Base-by-base conservation (phyloP, 352 stramenopile genomes). In the Blastocystis sp. region DNA sequence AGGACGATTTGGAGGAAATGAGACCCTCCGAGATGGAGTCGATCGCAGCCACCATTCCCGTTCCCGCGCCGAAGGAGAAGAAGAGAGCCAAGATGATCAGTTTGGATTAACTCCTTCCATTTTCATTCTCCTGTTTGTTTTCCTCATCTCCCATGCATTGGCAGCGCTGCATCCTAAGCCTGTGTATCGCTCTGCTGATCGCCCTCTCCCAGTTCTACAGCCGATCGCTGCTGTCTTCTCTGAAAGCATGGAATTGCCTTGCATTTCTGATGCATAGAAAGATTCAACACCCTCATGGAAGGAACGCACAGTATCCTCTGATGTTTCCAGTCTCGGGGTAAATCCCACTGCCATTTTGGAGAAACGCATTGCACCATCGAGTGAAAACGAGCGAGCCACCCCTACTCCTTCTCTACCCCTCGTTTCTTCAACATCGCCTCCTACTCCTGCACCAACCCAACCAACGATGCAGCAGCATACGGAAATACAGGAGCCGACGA, bases 71-170 rank as follows among this genome's bases (percentile, higher is more conserved):
- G 24, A 84, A 84, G 54, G 74, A 84, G 60, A 66, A 57, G 34
- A 62, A 59, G 28, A 84, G 69, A 9, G 61, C 60, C 19, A 84
- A 84, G 57, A 84, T 84, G 38, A 84, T 84, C 34, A 84, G 57
- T 84, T 57, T 84, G n/a, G 74, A 84, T 69, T 84, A 64, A 64
- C 19, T 7, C 9, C 40, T 24, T 40, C 11, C n/a, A 54, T 62
- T 62, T 38, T 19, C 42, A 45, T 65, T 21, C 34, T 81, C 34
- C 45, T 78, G 54, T 78, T 52, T 54, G 17, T 52, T 43, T 38
- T 60, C 34, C 2, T 40, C 43, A 3, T 66, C 43, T 34, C n/a
- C 4, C n/a, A 43, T 63, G 34, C 48, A 2, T 21, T 64, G 48
- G 48, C 48, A 14, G 48, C 48, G 14, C 14, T 81, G n/a, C 2